Evolutionary conservation across 805 yeast species (phyloP).

Genomic region (Candida piceae): DNA sequence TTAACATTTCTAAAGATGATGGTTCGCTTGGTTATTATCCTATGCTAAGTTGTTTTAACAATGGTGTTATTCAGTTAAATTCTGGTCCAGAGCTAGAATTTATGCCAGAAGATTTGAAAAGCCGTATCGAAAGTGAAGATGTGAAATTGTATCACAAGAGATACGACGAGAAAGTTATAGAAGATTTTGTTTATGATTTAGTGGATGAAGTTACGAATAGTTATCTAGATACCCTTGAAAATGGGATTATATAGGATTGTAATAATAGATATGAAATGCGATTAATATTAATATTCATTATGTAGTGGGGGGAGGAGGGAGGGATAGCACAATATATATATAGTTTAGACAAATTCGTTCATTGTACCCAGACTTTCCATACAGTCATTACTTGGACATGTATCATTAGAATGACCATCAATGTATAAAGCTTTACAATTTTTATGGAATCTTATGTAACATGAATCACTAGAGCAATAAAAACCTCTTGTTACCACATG

Average conservation of each 20-base stretch:
- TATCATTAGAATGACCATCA: constrained; percentile 25
- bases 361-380: constrained; percentile 11
- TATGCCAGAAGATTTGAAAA: constrained; percentile 34
- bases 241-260: too few species aligned
- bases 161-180: constrained; percentile 66
- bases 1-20: constrained; percentile 53
- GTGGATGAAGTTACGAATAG: constrained; percentile 77
- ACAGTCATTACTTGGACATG: constrained; percentile 32
- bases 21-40: constrained; percentile 90
- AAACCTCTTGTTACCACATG: constrained; percentile 51
- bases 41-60: constrained; percentile 73
- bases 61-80: constrained; percentile 69
- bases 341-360: constrained; percentile 10
- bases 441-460: constrained; percentile 42
- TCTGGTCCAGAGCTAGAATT: constrained; percentile 60
- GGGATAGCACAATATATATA: too few species aligned
- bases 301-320: not conserved
- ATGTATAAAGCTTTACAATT: constrained; percentile 40
- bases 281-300: not conserved
- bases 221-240: constrained; percentile 36
- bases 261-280: too few species aligned
- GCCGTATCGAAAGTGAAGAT: constrained; percentile 16
- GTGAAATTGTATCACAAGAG: constrained; percentile 53
- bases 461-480: constrained; percentile 31
- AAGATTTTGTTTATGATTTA: constrained; percentile 78